Base-by-base conservation (phyloP, 305 asterid species). In the Fraxinus dipetala region DNA sequence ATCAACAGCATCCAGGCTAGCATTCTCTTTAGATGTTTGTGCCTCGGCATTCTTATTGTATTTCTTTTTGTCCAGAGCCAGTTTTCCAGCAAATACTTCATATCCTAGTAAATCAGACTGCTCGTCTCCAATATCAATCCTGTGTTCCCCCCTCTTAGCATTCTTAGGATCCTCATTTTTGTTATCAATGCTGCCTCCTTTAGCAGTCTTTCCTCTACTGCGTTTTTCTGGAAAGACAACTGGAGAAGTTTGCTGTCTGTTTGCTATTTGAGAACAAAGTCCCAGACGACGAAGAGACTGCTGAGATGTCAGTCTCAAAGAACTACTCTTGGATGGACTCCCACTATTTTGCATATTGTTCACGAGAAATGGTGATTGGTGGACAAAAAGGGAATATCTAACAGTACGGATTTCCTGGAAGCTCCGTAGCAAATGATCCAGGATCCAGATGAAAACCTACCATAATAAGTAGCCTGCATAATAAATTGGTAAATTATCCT, bases 241-340 rank as follows among this genome's bases (percentile, higher is more conserved):
- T 26, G 98, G 97, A n/a, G 98, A 94, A 38, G 96, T 90, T 82
- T 94, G 98, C 79, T 95, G 98, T 78, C 94, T 94, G 5, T 92
- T 89, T 81, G 94, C 75, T 79, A 90, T 90, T 90, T 91, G 98
- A 84, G 98, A 92, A 88, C 98, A 93, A 76, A 95, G 89, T 78
- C 97, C 98, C 59, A 95, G 88, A 73, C 95, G 94, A 77, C 93
- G 98, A 86, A 95, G 98, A 83, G 99, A 92, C 85, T 90, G 95
- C 87, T 91, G 97, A 72, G 98, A 87, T 56, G 91, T 81, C 81
- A 92, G 76, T 85, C 91, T 92, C 90, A 90, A 87, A 80, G 99
- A 94, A 86, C 85, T 93, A 83, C 85, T 90, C 88, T 87, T 93
- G 75, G 93, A 85, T 81, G 90, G 92, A 91, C 82, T 94, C 82